These are phyloP conservation scores for Penicillium sp. DNA, from an alignment of 2,329 filamentous ascomycete species.

Conservation along the genomic window DNA sequence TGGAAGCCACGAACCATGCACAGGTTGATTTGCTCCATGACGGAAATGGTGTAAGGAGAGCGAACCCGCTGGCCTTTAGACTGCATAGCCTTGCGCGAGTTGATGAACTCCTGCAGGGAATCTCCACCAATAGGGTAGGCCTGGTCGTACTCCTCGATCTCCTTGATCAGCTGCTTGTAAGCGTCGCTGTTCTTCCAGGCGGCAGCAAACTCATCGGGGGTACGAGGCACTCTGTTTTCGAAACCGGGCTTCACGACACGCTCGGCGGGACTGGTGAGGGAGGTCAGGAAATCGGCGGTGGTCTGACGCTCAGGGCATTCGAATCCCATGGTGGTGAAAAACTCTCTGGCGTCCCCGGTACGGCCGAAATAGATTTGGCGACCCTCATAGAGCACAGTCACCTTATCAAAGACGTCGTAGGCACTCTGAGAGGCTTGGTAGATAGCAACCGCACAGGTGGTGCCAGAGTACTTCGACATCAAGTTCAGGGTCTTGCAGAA, in stretches of 20 bases:
- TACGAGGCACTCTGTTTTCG: constrained; percentile 60
- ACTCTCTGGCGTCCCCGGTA: constrained; percentile 55
- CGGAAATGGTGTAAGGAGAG: constrained; percentile 80
- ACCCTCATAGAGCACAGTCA: constrained; percentile 67
- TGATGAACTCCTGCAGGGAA: constrained; percentile 37
- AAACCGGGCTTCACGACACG: constrained; percentile 54
- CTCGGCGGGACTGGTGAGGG: constrained; percentile 61
- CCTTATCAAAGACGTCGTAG: constrained; percentile 63
- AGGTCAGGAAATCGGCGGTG: constrained; percentile 66
- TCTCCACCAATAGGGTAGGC: constrained; percentile 42
- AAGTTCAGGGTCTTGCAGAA: constrained; percentile 51
- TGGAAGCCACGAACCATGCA: constrained; percentile 77
- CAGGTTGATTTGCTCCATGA: constrained; percentile 66
- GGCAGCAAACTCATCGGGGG: constrained; percentile 62
- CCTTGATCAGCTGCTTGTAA: constrained; percentile 37
- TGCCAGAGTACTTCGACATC: constrained; percentile 47
- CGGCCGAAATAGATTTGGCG: constrained; percentile 72
- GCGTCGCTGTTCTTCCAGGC: constrained; percentile 53
- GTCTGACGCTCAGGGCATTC: constrained; percentile 64
- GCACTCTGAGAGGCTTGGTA: constrained; percentile 49
- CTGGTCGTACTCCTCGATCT: constrained; percentile 44
- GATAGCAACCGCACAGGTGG: constrained; percentile 52
- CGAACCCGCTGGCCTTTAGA: constrained; percentile 51
- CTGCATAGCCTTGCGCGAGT: constrained; percentile 42
- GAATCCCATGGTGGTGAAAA: constrained; percentile 67